Evolutionary conservation across 257 asterid species (phyloP).

Genomic region (Leonotis leonurus): DNA sequence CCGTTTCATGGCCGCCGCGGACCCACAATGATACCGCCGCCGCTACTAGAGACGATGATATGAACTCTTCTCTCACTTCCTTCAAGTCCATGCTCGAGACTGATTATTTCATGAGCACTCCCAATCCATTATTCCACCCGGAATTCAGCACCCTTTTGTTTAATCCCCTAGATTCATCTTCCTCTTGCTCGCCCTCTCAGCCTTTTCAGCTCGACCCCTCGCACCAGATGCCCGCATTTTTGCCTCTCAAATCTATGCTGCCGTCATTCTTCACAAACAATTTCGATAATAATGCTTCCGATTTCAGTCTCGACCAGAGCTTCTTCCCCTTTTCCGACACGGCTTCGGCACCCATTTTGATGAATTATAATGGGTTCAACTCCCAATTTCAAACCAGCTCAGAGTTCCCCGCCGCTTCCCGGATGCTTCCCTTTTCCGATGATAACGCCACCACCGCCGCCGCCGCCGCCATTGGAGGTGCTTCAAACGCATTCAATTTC

Average conservation of each 20-base stretch:
- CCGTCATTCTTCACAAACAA: slow-evolving; percentile 21
- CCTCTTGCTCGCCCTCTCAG: slow-evolving; percentile 29
- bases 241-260: slow-evolving; percentile 25
- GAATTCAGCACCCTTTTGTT: slow-evolving; percentile 25
- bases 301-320: slow-evolving; percentile 27
- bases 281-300: slow-evolving; percentile 34
- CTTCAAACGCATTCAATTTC: slow-evolving; percentile 16
- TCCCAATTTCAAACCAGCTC: slow-evolving; percentile 27
- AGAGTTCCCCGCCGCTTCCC: slow-evolving; percentile 18
- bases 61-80: slow-evolving; percentile 32
- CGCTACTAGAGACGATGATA: slow-evolving; percentile 17
- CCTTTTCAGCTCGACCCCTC: slow-evolving; percentile 22
- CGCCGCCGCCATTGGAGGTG: slow-evolving; percentile 18
- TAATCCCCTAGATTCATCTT: slow-evolving; percentile 24
- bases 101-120: slow-evolving; percentile 20
- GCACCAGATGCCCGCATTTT: slow-evolving; percentile 24
- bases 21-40: slow-evolving; percentile 3
- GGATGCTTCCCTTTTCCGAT: slow-evolving; percentile 25
- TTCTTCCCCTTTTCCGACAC: slow-evolving; percentile 20
- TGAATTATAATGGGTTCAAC: slow-evolving; percentile 26
- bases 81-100: slow-evolving; percentile 44
- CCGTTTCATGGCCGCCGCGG: slow-evolving; percentile 33
- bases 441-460: slow-evolving; percentile 16
- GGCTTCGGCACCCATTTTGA: slow-evolving; percentile 12
- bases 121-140: slow-evolving; percentile 20